phyloP scores from a whole-genome alignment of 495 filamentous ascomycete species.

The Echria macrotheca region DNA sequence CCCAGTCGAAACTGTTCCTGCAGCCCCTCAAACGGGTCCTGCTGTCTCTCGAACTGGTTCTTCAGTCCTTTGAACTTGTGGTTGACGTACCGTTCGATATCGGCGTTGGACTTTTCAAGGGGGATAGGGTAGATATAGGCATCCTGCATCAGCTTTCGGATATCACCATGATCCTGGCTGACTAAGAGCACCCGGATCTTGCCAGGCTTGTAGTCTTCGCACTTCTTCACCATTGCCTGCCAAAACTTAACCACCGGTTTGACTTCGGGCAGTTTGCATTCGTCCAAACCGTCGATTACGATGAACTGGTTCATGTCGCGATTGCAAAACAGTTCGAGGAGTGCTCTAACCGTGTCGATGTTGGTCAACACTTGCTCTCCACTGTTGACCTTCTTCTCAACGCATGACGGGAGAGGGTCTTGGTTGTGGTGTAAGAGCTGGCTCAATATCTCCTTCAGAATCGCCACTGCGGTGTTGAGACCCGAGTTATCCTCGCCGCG shows the following conservation, averaged over 20 bases:
- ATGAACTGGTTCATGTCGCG: slow-evolving; percentile 16
- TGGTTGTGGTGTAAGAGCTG: slow-evolving; percentile 33
- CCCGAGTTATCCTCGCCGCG: slow-evolving; percentile 26
- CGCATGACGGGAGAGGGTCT: slow-evolving; percentile 26
- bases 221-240: slow-evolving; percentile 18
- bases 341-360: slow-evolving; percentile 16
- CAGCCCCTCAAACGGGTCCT: slow-evolving; percentile 18
- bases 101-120: slow-evolving; percentile 20
- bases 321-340: slow-evolving; percentile 27
- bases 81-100: slow-evolving; percentile 28
- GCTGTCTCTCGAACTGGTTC: too few species aligned
- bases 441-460: slow-evolving; percentile 30
- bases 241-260: slow-evolving; percentile 25
- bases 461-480: slow-evolving; percentile 26
- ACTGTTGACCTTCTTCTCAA: slow-evolving; percentile 24
- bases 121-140: slow-evolving; percentile 21
- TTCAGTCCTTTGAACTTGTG: too few species aligned
- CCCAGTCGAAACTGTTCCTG: slow-evolving; percentile 23
- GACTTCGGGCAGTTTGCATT: slow-evolving; percentile 20
- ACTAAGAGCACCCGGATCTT: slow-evolving; percentile 35
- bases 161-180: slow-evolving; percentile 35
- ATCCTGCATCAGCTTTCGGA: slow-evolving; percentile 20
- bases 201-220: slow-evolving; percentile 21
- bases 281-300: slow-evolving; percentile 1
- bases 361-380: slow-evolving; percentile 27